Evolutionary conservation across 441 rosid genomes (phyloP).

Genomic region (Breynia disticha): DNA sequence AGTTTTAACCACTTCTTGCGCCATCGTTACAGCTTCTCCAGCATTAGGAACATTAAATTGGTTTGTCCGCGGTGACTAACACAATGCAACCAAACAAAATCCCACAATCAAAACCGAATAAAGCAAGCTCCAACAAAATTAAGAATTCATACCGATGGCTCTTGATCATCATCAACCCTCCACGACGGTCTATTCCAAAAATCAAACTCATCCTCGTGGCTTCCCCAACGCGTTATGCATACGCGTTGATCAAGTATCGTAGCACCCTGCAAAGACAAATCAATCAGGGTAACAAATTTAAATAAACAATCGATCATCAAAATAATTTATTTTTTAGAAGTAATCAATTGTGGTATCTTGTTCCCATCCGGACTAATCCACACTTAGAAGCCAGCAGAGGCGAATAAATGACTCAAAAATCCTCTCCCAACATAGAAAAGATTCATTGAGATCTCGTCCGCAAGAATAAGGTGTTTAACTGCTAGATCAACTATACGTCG

Average conservation of each 20-base stretch:
- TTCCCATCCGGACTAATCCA: too few species aligned
- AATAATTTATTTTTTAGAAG: too few species aligned
- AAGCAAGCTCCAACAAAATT: background rate
- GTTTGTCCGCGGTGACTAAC: conserved; percentile 21
- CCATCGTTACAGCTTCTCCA: conserved; percentile 53
- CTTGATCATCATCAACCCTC: conserved; percentile 25
- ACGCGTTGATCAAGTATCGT: conserved; percentile 52
- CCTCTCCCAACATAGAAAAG: too few species aligned
- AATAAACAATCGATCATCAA: too few species aligned
- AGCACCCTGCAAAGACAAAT: conserved; percentile 39
- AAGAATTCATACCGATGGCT: conserved; percentile 33
- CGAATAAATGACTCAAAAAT: too few species aligned
- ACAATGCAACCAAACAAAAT: background rate
- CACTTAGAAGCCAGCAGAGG: too few species aligned
- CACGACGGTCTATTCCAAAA: conserved; percentile 35
- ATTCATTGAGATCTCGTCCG: too few species aligned
- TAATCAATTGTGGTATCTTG: too few species aligned
- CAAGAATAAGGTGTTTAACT: too few species aligned
- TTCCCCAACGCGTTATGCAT: conserved; percentile 66
- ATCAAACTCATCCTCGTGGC: conserved; percentile 33
- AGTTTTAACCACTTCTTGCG: conserved; percentile 54
- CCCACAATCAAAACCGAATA: background rate
- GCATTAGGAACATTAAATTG: conserved; percentile 30
- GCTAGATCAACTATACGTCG: too few species aligned
- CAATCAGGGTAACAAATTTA: too few species aligned